Base-by-base conservation (phyloP, 768 basidiomycete species). In the Mrakia blollopis region DNA sequence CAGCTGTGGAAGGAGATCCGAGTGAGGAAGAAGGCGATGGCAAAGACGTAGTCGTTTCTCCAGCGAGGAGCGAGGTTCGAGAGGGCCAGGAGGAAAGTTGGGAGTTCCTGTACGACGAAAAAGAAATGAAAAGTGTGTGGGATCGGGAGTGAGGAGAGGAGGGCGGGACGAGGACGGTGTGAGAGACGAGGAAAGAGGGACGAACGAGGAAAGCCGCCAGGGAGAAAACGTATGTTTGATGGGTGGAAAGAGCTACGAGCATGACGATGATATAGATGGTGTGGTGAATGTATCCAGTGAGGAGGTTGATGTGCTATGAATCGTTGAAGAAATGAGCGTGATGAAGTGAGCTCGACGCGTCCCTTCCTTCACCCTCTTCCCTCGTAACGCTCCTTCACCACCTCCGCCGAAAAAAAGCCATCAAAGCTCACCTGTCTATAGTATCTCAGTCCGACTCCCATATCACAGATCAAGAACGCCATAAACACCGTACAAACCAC, bases 21-120 rank as follows among this genome's bases (percentile, higher is more conserved):
- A 9, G 72, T 72, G 18, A 52, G 8, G 32, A 30, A 62, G 39
- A 74, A 74, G 28, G 52, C 73, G 32, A 16, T 60, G 28, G 73
- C 73, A 23, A 74, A 74, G 39, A 74, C 28, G 44, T 63, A 52
- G 50, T 74, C 73, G 63, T 68, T 67, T 8, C 73, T 39, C 13
- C 16, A 39, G 35, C 32, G 13, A 14, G 73, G 63, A 28, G 25
- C 63, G 35, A 74, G 30, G 47, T 62, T 74, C 11, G 39, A 25
- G 39, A 74, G 30, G 23, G 73, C 73, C 11, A 74, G 73, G 60
- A 74, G 41, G 41, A 67, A 65, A 44, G 73, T 74, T 28, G 73
- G 73, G n/a, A 74, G 73, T 47, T 74, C 47, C 47, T 50, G 47
- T 50, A 18, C 44, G 39, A 41, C 10, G 44, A 13, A 44, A 44